Evolutionary conservation across 2,329 filamentous ascomycete species (phyloP).

Genomic region (Penicillium sp.): DNA sequence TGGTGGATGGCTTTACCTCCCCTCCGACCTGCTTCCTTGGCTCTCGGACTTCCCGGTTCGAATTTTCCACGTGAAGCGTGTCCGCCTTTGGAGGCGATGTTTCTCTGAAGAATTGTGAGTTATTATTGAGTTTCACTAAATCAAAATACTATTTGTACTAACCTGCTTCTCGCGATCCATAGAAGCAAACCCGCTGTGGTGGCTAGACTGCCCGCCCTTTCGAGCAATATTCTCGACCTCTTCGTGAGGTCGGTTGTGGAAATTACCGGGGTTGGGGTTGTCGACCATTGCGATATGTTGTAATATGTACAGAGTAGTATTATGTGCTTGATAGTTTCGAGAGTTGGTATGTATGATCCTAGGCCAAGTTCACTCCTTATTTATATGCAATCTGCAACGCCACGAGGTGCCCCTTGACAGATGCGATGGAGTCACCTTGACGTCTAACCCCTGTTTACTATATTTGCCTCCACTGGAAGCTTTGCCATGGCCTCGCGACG

Average conservation of each 20-base stretch:
- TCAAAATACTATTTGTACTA: not conserved
- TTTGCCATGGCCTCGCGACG: not conserved
- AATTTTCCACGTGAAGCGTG: constrained; percentile 55
- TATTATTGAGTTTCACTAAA: not conserved
- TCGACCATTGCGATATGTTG: constrained; percentile 5
- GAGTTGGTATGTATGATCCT: not conserved
- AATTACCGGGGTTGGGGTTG: constrained; percentile 40
- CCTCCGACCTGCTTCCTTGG: constrained; percentile 55
- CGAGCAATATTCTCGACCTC: constrained; percentile 45
- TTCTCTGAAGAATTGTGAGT: not conserved
- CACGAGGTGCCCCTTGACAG: not conserved
- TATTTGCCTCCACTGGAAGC: not conserved
- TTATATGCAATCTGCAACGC: not conserved
- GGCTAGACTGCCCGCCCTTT: constrained; percentile 35
- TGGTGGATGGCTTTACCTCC: constrained; percentile 28
- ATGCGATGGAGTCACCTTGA: not conserved
- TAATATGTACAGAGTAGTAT: not conserved
- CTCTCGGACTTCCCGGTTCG: constrained; percentile 52
- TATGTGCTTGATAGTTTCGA: not conserved
- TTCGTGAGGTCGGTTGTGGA: constrained; percentile 44
- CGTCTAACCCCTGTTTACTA: not conserved
- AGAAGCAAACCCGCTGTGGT: constrained; percentile 28
- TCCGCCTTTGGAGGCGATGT: constrained; percentile 57
- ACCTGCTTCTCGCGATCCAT: constrained; percentile 35
- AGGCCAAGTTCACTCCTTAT: not conserved